Conservation (phyloP, 2,329 filamentous ascomycete genomes). For the Phyllosticta capitalensis region DNA sequence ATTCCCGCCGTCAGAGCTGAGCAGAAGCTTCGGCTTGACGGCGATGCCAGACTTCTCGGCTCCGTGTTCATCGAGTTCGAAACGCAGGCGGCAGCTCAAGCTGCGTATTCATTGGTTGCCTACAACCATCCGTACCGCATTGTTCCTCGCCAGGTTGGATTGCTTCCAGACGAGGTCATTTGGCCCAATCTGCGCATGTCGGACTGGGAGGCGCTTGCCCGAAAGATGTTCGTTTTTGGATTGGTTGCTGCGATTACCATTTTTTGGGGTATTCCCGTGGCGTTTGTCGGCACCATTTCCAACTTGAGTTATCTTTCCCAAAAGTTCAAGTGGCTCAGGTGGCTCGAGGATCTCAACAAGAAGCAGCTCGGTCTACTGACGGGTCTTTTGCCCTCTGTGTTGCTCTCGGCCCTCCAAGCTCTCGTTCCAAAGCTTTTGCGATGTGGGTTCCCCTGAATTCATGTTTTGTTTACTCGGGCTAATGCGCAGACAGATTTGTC, state of each 20-base stretch:
- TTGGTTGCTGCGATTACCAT: slow-evolving; percentile 34
- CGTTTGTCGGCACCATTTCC: slow-evolving; percentile 35
- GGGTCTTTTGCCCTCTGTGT: slow-evolving; percentile 34
- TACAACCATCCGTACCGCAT: slow-evolving; percentile 53
- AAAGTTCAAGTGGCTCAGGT: slow-evolving; percentile 29
- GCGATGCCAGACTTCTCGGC: slow-evolving; percentile 57
- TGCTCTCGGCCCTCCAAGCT: slow-evolving; percentile 35
- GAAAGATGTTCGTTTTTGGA: slow-evolving; percentile 26
- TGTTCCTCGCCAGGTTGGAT: slow-evolving; percentile 31
- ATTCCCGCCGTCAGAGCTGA: slow-evolving; percentile 59
- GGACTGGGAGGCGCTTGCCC: slow-evolving; percentile 20
- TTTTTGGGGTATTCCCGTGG: slow-evolving; percentile 38
- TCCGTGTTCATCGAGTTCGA: slow-evolving; percentile 85
- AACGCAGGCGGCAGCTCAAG: slow-evolving; percentile 72
- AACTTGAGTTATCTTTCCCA: slow-evolving; percentile 36
- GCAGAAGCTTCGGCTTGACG: slow-evolving; percentile 57
- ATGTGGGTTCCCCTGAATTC: slow-evolving; percentile 15
- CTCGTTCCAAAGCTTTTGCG: slow-evolving; percentile 36
- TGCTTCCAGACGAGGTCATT: slow-evolving; percentile 37
- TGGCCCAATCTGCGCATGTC: slow-evolving; percentile 37
- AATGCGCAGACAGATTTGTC: slow-evolving; percentile 23
- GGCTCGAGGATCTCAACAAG: slow-evolving; percentile 32
- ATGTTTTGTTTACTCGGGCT: slow-evolving; percentile 5
- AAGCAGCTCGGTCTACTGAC: slow-evolving; percentile 37
- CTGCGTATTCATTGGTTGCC: slow-evolving; percentile 69